A percentile compares a stretch with the other conserved stretches of the same genome.
These are phyloP conservation scores for Trichoderma sp. DNA, from an alignment of 2,329 filamentous ascomycete species.

Conservation along the genomic window DNA sequence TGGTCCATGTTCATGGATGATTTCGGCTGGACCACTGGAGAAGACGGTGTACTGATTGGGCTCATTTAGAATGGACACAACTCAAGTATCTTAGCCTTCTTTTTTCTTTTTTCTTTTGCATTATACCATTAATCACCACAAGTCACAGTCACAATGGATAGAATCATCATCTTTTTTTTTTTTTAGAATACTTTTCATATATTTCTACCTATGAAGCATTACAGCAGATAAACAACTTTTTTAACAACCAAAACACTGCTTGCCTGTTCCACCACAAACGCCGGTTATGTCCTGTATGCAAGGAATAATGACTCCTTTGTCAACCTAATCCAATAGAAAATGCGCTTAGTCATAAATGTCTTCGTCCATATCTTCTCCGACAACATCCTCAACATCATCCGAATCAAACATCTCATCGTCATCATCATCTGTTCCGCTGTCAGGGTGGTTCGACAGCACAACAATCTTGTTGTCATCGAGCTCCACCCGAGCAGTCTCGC, in stretches of 20 bases:
- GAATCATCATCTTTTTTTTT: background rate
- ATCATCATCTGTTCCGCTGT: slow-evolving; percentile 62
- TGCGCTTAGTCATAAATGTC: slow-evolving; percentile 50
- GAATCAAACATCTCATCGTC: slow-evolving; percentile 73
- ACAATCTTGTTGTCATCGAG: slow-evolving; percentile 77
- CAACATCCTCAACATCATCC: slow-evolving; percentile 71
- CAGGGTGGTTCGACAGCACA: slow-evolving; percentile 78
- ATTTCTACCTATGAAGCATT: slow-evolving; percentile 4
- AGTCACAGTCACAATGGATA: background rate
- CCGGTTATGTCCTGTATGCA: background rate
- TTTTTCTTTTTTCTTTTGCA: background rate
- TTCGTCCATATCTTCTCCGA: slow-evolving; percentile 61
- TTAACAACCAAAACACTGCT: background rate
- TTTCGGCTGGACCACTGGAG: slow-evolving; percentile 46
- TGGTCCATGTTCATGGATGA: slow-evolving; percentile 55
- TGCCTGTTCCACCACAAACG: slow-evolving; percentile 4
- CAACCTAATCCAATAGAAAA: background rate
- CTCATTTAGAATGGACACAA: background rate
- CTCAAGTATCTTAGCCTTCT: too few relatives aligned
- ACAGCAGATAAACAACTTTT: background rate
- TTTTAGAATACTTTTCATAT: background rate
- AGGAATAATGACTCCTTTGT: background rate
- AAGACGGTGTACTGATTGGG: slow-evolving; percentile 35
- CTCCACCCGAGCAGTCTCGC: slow-evolving; percentile 78
- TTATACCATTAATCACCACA: slow-evolving; percentile 2